Conservation (phyloP, 192 early-diverging fungal genomes). For the Coemansia sp. region DNA sequence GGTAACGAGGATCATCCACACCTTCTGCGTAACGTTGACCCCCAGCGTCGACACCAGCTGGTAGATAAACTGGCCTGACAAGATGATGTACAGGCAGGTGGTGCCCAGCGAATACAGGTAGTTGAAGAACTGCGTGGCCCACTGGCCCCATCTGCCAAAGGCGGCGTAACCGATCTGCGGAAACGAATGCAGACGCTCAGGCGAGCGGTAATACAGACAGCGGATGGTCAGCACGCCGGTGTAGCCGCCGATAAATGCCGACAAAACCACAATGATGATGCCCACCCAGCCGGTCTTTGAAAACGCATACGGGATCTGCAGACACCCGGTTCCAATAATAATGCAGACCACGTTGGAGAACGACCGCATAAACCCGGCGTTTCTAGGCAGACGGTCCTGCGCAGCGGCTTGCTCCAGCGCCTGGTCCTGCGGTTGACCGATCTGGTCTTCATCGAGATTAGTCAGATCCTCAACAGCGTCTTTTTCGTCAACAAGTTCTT, state of each 20-base stretch:
- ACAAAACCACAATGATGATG: slow-evolving; percentile 64
- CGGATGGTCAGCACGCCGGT: slow-evolving; percentile 72
- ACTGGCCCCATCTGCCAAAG: slow-evolving; percentile 64
- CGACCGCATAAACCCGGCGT: slow-evolving; percentile 54
- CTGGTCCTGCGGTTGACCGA: slow-evolving; percentile 3
- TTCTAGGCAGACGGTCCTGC: slow-evolving; percentile 24
- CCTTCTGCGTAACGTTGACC: slow-evolving; percentile 45
- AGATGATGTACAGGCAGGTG: slow-evolving; percentile 66
- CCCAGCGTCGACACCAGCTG: slow-evolving; percentile 53
- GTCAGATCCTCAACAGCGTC: slow-evolving; percentile 26
- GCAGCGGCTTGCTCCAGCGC: neutral
- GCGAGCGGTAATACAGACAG: slow-evolving; percentile 64
- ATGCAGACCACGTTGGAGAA: slow-evolving; percentile 71
- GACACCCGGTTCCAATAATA: slow-evolving; percentile 77
- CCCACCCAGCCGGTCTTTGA: slow-evolving; percentile 79
- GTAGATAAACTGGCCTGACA: slow-evolving; percentile 67
- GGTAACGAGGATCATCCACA: slow-evolving; percentile 63
- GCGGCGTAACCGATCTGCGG: slow-evolving; percentile 68
- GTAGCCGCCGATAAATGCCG: slow-evolving; percentile 70
- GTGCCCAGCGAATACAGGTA: slow-evolving; percentile 66
- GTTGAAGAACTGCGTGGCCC: slow-evolving; percentile 62
- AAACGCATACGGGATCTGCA: slow-evolving; percentile 81
- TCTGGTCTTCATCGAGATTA: slow-evolving; percentile 14
- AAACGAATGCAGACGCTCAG: slow-evolving; percentile 57
- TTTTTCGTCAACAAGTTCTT: slow-evolving; percentile 17